A percentile compares a stretch with the other conserved stretches of the same genome.
Conservation (phyloP, 2,329 filamentous ascomycete genomes). For the Trichoderma sp. region DNA sequence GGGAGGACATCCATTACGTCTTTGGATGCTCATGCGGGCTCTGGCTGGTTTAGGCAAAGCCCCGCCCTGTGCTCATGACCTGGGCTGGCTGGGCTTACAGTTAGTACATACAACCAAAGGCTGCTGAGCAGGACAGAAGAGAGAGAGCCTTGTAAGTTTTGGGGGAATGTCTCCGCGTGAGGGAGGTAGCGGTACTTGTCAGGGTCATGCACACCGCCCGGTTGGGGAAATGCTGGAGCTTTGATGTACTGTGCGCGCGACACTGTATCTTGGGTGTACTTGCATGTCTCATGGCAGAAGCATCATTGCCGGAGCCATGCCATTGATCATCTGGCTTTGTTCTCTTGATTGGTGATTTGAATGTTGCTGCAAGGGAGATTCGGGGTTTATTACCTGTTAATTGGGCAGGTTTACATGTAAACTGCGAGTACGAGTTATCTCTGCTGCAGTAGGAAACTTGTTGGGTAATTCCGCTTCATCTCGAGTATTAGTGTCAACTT, state of each 20-base stretch:
- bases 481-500: neutral
- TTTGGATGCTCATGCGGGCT: constrained; percentile 9
- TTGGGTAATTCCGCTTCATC: neutral
- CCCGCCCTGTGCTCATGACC: constrained; percentile 23
- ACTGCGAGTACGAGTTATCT: neutral
- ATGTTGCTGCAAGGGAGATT: neutral
- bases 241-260: neutral
- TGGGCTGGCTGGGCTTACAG: neutral
- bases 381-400: neutral
- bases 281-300: neutral
- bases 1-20: constrained; percentile 11
- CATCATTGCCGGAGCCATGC: neutral
- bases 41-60: constrained; percentile 19
- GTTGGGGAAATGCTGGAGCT: neutral
- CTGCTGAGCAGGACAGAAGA: neutral
- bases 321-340: neutral
- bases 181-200: constrained; percentile 15
- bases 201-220: constrained; percentile 19
- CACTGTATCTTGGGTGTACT: neutral
- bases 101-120: neutral
- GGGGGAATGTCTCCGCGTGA: constrained; percentile 1
- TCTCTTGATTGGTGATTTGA: constrained; percentile 2
- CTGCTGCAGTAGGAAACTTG: neutral
- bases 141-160: neutral
- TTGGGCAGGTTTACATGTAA: neutral